These are phyloP conservation scores for Sarocladium brachiariae DNA, from an alignment of 2,329 filamentous ascomycete species.

Conservation along the genomic window DNA sequence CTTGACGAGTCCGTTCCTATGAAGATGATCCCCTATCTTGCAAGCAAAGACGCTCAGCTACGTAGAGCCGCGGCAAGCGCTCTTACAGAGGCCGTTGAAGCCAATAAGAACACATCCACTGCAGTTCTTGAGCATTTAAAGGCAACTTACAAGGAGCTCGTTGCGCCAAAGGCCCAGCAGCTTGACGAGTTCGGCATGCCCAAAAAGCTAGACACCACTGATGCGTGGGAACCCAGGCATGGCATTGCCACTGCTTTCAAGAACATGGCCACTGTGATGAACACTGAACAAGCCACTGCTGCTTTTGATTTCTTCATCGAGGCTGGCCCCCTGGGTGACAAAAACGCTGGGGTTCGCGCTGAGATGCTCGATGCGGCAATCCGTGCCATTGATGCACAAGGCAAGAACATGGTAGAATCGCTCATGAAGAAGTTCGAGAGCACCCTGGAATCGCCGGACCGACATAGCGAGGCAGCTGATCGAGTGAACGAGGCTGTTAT, in stretches of 20 bases:
- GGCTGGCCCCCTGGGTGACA: constrained; percentile 79
- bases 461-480: constrained; percentile 73
- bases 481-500: constrained; percentile 95
- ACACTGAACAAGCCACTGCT: constrained; percentile 60
- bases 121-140: constrained; percentile 60
- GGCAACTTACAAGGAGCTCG: constrained; percentile 66
- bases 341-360: constrained; percentile 66
- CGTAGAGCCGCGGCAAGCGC: constrained; percentile 77
- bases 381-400: constrained; percentile 71
- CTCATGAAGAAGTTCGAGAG: constrained; percentile 89
- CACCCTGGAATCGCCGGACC: constrained; percentile 79
- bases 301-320: constrained; percentile 85
- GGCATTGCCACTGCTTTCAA: constrained; percentile 84
- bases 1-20: constrained; percentile 58
- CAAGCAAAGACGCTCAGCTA: constrained; percentile 73
- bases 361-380: constrained; percentile 92
- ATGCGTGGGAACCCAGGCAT: constrained; percentile 87
- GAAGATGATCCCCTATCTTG: constrained; percentile 70
- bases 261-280: constrained; percentile 67
- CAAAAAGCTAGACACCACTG: constrained; percentile 76
- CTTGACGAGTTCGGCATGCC: constrained; percentile 94
- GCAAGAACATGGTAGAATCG: constrained; percentile 74
- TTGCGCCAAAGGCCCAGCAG: constrained; percentile 75
- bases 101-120: constrained; percentile 53
- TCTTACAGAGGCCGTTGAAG: constrained; percentile 64